Conservation (phyloP, 176 grass and related monocot genomes). For the Avena eriantha region DNA sequence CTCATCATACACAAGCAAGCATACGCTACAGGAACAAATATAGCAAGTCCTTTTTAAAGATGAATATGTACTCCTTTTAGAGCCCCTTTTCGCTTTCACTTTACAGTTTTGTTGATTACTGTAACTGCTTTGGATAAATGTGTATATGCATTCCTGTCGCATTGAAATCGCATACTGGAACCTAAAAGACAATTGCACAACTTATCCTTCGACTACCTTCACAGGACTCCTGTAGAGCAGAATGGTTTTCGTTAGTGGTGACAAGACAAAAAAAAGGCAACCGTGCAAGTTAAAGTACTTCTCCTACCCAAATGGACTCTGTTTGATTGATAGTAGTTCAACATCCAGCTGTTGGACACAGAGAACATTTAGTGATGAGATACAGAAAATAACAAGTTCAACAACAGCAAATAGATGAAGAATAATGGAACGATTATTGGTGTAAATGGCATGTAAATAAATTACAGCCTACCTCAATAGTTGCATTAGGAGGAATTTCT, state of each 20-base stretch:
- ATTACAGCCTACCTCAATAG: conserved; percentile 73
- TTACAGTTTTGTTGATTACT: conserved; percentile 7
- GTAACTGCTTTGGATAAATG: neutral
- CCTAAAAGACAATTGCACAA: neutral
- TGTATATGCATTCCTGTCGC: neutral
- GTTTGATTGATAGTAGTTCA: conserved; percentile 25
- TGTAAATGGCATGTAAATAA: conserved; percentile 21
- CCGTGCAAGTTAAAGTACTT: neutral
- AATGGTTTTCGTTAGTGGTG: conserved; percentile 12
- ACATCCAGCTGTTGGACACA: conserved; percentile 59
- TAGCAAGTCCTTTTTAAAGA: neutral
- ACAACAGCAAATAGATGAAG: neutral
- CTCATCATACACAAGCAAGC: neutral
- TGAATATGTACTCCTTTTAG: neutral
- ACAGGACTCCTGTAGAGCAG: conserved; percentile 63
- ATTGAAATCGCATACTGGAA: neutral
- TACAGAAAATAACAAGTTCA: conserved; percentile 12
- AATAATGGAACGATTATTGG: neutral
- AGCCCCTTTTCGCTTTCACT: neutral
- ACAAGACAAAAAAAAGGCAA: neutral
- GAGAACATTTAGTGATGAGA: conserved; percentile 9
- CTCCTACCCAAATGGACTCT: conserved; percentile 33
- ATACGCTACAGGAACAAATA: neutral
- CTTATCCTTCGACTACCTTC: conserved; percentile 92
- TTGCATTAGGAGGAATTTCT: conserved; percentile 97